A percentile compares a stretch with the other conserved stretches of the same genome.
These are phyloP conservation scores for Trifolium repens DNA, from an alignment of 306 rosid genomes.

Conservation along the genomic window DNA sequence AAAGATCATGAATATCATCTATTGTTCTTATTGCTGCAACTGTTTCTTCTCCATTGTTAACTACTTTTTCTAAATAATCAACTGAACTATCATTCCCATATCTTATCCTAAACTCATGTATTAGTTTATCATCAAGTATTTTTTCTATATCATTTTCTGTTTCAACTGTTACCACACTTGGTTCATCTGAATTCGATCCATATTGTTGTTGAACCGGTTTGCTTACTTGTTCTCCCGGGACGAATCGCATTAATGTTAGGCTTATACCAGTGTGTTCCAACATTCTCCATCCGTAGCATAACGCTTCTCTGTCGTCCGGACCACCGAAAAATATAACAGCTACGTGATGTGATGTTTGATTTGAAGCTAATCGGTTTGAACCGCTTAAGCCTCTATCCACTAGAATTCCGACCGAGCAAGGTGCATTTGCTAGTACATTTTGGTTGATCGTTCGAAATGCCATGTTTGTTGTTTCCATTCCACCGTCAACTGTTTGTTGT, in stretches of 20 bases:
- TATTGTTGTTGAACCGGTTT: conserved; percentile 27
- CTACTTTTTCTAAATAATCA: conserved; percentile 60
- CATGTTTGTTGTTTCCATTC: conserved; percentile 87
- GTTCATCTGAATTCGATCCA: background rate
- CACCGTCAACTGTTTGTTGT: conserved; percentile 93
- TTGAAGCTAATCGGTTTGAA: conserved; percentile 53
- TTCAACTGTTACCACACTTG: conserved; percentile 44
- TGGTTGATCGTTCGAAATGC: conserved; percentile 72
- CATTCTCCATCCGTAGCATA: conserved; percentile 86
- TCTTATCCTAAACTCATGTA: conserved; percentile 54
- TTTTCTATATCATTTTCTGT: conserved; percentile 56
- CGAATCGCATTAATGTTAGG: conserved; percentile 65
- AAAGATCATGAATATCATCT: conserved; percentile 70
- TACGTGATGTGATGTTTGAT: conserved; percentile 60
- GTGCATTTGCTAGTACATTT: conserved; percentile 69
- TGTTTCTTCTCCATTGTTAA: conserved; percentile 85
- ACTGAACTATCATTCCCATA: conserved; percentile 46
- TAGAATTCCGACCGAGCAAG: conserved; percentile 87
- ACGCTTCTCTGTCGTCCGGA: conserved; percentile 89
- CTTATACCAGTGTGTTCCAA: conserved; percentile 63
- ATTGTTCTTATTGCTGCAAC: conserved; percentile 72
- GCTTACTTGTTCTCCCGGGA: conserved; percentile 44
- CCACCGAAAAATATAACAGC: conserved; percentile 83
- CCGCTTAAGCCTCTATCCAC: conserved; percentile 83
- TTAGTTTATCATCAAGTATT: conserved; percentile 58